Conservation (phyloP, 768 basidiomycete genomes). For the Rossbeevera mucosa region DNA sequence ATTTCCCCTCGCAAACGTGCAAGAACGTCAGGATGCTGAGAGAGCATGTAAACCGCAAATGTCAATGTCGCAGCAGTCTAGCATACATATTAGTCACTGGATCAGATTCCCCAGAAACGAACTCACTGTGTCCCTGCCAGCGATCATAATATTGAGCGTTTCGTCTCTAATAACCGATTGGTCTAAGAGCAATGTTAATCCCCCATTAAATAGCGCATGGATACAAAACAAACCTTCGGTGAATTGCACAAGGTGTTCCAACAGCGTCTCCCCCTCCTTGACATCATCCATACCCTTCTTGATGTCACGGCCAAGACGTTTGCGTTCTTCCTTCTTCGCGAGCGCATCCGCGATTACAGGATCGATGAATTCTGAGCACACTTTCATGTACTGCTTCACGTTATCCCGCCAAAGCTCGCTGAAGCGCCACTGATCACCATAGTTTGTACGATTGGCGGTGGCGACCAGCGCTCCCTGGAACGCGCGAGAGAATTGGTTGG, state of each 20-base stretch:
- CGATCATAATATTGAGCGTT: not conserved
- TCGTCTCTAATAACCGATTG: not conserved
- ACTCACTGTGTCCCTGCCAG: not conserved
- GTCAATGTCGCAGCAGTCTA: slow-evolving; percentile 32
- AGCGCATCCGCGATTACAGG: slow-evolving; percentile 50
- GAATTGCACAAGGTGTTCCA: not conserved
- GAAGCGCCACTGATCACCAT: slow-evolving; percentile 49
- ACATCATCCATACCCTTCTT: too few relatives aligned
- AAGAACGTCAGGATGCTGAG: slow-evolving; percentile 28
- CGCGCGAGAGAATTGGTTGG: too few relatives aligned
- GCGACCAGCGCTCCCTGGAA: slow-evolving; percentile 27
- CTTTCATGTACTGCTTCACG: slow-evolving; percentile 39
- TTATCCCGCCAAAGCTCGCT: slow-evolving; percentile 50
- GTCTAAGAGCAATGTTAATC: too few relatives aligned
- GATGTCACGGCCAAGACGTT: slow-evolving; percentile 7
- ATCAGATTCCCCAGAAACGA: not conserved
- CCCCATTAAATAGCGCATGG: too few relatives aligned
- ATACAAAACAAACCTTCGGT: not conserved
- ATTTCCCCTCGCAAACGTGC: slow-evolving; percentile 32
- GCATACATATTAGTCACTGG: not conserved
- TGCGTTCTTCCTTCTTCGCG: slow-evolving; percentile 35
- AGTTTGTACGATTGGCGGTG: too few relatives aligned
- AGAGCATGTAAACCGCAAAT: slow-evolving; percentile 26
- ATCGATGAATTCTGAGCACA: slow-evolving; percentile 49
- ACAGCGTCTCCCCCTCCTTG: not conserved